phyloP scores from a whole-genome alignment of 1,139 yeast genomes.

The Candida tropicalis region DNA sequence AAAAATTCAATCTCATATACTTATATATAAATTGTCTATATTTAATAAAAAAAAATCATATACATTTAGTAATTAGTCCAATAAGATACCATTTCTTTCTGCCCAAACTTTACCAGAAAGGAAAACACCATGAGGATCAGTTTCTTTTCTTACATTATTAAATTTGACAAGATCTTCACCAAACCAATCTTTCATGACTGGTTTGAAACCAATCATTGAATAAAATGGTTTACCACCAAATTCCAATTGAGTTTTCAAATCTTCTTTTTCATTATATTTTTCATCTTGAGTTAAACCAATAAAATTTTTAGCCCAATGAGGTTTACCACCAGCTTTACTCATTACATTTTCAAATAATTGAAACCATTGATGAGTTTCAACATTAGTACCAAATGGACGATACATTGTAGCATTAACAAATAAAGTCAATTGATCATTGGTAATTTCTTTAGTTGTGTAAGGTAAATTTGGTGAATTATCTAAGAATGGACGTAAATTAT shows the following conservation, averaged over 20 bases:
- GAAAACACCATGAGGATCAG: conserved; percentile 84
- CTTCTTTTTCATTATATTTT: conserved; percentile 27
- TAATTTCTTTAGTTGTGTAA: conserved; percentile 55
- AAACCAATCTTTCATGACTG: conserved; percentile 74
- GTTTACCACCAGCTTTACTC: conserved; percentile 83
- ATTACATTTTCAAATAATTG: conserved; percentile 77
- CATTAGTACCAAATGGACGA: conserved; percentile 80
- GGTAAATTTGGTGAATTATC: conserved; percentile 75
- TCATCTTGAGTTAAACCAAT: conserved; percentile 54
- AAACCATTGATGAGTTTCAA: conserved; percentile 82
- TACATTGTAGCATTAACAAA: conserved; percentile 95
- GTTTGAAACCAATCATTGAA: conserved; percentile 79
- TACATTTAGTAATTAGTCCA: conserved; percentile 17
- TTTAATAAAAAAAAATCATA: neutral
- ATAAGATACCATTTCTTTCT: conserved; percentile 70
- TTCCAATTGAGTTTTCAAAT: conserved; percentile 38
- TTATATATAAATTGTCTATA: neutral
- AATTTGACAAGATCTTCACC: conserved; percentile 68
- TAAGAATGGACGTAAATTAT: conserved; percentile 74
- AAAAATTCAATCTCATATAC: too few relatives aligned
- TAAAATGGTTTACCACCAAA: conserved; percentile 58
- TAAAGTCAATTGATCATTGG: conserved; percentile 79
- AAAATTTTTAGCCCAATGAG: conserved; percentile 99
- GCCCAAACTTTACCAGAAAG: conserved; percentile 81
- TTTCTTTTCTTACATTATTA: conserved; percentile 60